Percentiles rank a stretch among this genome's conserved stretches.
Evolutionary conservation across 1,139 yeast genomes (phyloP).

Genomic region (Ogataea hybrid): DNA sequence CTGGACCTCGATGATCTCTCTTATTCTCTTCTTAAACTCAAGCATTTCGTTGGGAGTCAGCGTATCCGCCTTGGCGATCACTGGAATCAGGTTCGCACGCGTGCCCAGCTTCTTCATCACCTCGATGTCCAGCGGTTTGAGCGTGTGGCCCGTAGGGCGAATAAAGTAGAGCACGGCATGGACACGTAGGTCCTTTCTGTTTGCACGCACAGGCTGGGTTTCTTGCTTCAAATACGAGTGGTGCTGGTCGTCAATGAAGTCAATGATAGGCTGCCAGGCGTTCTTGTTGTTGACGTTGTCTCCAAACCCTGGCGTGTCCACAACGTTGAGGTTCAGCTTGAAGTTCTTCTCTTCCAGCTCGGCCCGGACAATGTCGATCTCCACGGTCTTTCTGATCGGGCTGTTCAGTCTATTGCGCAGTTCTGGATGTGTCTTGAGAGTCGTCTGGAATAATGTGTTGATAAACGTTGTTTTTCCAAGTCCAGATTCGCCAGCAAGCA

Average conservation of each 20-base stretch:
- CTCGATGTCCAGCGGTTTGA: constrained; percentile 93
- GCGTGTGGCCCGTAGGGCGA: constrained; percentile 93
- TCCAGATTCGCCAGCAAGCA: constrained; percentile 97
- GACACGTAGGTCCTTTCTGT: constrained; percentile 80
- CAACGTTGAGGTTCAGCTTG: constrained; percentile 76
- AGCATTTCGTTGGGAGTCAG: constrained; percentile 79
- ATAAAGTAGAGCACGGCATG: constrained; percentile 95
- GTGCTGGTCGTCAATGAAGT: constrained; percentile 95
- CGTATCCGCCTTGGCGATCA: constrained; percentile 94
- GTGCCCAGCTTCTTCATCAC: constrained; percentile 86
- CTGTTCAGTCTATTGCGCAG: constrained; percentile 64
- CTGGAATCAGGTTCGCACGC: constrained; percentile 91
- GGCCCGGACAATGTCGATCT: constrained; percentile 86
- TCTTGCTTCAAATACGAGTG: constrained; percentile 94
- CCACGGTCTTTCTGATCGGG: constrained; percentile 84
- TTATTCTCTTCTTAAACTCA: constrained; percentile 78
- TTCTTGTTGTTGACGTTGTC: constrained; percentile 92
- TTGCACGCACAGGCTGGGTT: constrained; percentile 80
- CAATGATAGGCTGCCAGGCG: constrained; percentile 92
- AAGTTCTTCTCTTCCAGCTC: constrained; percentile 91
- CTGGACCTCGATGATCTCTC: constrained; percentile 91
- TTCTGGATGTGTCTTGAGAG: constrained; percentile 63
- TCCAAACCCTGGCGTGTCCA: constrained; percentile 98
- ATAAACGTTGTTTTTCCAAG: constrained; percentile 92
- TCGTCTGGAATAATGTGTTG: constrained; percentile 84